A percentile compares a stretch with the other conserved stretches of the same genome.
Conservation (phyloP, 257 asterid species). For the Scutellaria galericulata region DNA sequence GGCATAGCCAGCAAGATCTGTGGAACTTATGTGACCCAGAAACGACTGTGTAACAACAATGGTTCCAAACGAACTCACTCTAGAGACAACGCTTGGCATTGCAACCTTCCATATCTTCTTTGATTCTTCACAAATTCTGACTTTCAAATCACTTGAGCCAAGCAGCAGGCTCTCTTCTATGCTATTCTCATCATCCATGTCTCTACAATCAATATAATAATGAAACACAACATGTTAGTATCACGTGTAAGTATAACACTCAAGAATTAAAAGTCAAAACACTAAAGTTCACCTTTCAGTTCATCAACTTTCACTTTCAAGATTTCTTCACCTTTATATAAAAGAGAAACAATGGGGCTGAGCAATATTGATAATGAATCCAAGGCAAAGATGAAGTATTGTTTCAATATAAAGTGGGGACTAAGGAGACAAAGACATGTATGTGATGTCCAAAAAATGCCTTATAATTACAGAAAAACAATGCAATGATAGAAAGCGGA, state of each 20-base stretch:
- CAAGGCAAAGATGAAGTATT: too few relatives aligned
- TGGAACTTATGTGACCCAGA: conserved; percentile 20
- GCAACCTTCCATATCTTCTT: conserved; percentile 37
- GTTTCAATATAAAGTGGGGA: too few relatives aligned
- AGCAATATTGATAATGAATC: too few relatives aligned
- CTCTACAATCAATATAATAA: neutral
- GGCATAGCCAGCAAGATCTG: conserved; percentile 27
- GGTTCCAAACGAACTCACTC: conserved; percentile 30
- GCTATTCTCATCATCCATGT: conserved; percentile 19
- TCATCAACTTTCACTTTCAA: too few relatives aligned
- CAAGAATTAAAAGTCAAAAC: too few relatives aligned
- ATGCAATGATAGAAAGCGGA: neutral
- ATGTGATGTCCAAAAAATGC: too few relatives aligned
- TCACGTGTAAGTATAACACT: neutral
- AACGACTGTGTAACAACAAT: conserved; percentile 30
- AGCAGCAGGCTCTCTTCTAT: conserved; percentile 19
- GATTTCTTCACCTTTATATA: too few relatives aligned
- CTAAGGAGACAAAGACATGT: too few relatives aligned
- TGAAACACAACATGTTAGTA: neutral
- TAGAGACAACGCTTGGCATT: conserved; percentile 17
- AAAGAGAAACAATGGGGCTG: too few relatives aligned
- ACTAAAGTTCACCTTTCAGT: too few relatives aligned
- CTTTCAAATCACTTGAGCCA: neutral
- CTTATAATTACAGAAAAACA: neutral
- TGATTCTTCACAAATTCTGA: conserved; percentile 19